Conservation (phyloP, 257 asterid genomes). For the Salvia hispanica region DNA sequence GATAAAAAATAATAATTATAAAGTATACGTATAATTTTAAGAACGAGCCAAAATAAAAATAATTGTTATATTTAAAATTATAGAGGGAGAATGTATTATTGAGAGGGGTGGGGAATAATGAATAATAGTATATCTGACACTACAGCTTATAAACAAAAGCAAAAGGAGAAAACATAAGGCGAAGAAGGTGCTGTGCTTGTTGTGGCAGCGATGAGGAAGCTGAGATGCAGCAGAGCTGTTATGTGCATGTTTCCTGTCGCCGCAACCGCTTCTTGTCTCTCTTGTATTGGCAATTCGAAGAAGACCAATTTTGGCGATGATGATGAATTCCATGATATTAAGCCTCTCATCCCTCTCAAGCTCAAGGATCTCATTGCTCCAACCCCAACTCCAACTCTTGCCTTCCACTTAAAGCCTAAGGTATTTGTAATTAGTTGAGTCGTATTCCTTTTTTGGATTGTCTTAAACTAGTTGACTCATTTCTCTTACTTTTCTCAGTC, state of each 20-base stretch:
- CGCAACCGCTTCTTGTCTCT: slow-evolving; percentile 27
- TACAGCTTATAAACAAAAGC: background rate
- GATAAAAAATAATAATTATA: no score
- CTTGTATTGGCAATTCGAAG: slow-evolving; percentile 4
- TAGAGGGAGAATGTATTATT: no score
- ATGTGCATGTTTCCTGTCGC: slow-evolving; percentile 37
- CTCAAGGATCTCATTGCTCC: slow-evolving; percentile 44
- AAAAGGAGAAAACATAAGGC: background rate
- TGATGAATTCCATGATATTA: no score
- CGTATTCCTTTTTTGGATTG: no score
- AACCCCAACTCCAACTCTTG: slow-evolving; percentile 37
- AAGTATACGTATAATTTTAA: no score
- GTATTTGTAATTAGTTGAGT: background rate
- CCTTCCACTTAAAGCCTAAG: slow-evolving; percentile 55
- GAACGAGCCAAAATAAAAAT: no score
- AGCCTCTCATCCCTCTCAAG: slow-evolving; percentile 1
- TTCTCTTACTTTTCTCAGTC: no score
- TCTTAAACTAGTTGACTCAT: no score
- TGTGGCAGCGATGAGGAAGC: slow-evolving; percentile 31
- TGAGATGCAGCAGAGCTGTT: slow-evolving; percentile 35
- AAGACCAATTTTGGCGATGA: background rate
- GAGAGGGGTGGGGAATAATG: no score
- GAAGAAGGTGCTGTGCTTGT: background rate
- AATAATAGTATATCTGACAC: no score
- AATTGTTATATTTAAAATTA: no score